Conservation (phyloP, 345 rosid species). For the Camelina neglecta region DNA sequence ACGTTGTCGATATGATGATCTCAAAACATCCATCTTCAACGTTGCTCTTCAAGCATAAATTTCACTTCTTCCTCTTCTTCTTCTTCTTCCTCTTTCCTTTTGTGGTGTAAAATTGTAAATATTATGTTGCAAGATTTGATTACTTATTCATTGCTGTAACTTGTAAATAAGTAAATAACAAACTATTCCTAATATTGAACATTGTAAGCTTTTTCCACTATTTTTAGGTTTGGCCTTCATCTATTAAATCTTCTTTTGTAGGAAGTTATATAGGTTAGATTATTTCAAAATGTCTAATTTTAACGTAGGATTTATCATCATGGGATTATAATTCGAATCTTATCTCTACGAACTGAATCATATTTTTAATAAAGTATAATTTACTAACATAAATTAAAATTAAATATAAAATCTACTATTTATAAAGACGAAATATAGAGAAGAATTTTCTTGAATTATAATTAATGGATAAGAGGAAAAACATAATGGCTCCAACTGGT, state of each 20-base stretch:
- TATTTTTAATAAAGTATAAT: too few species aligned
- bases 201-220: background rate
- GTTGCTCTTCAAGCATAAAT: slow-evolving; percentile 42
- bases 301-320: background rate
- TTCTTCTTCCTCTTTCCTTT: background rate
- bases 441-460: background rate
- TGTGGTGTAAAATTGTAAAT: slow-evolving; percentile 12
- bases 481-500: too few species aligned
- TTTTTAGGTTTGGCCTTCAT: background rate
- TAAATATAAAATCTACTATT: too few species aligned
- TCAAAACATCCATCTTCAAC: slow-evolving; percentile 57
- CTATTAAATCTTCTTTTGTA: too few species aligned
- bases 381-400: too few species aligned
- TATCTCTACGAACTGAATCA: too few species aligned
- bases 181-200: background rate
- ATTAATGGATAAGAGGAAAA: background rate
- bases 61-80: background rate
- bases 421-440: too few species aligned
- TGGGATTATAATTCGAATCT: background rate
- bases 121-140: slow-evolving; percentile 14
- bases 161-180: background rate
- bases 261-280: background rate
- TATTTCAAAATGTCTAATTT: background rate
- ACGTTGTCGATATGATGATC: slow-evolving; percentile 61
- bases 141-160: background rate